A percentile compares a stretch with the other conserved stretches of the same genome.
Evolutionary conservation across 1,284 basidiomycete species (phyloP).

Genomic region (Leccinum griseonigrum): DNA sequence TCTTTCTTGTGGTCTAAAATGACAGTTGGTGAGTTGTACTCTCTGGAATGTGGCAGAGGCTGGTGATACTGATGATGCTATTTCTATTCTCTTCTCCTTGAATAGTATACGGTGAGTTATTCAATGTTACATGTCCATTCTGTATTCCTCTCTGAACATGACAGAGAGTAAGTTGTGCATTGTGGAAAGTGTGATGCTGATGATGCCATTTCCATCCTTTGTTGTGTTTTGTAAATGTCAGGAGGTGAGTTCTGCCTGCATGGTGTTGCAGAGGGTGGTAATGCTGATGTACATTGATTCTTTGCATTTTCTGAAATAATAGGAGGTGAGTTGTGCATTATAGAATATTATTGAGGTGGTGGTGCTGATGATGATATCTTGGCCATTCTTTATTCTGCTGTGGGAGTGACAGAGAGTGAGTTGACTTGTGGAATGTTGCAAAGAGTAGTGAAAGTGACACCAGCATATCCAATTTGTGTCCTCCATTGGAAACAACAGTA

Average conservation of each 20-base stretch:
- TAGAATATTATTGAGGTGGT: neutral
- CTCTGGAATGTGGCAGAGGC: neutral
- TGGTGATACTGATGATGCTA: neutral
- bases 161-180: neutral
- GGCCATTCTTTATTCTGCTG: neutral
- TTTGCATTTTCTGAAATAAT: neutral
- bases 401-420: neutral
- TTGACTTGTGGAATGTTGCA: neutral
- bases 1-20: neutral
- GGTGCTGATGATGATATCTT: neutral
- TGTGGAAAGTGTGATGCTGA: neutral
- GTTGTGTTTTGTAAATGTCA: neutral
- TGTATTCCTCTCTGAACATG: neutral
- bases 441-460: neutral
- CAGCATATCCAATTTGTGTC: neutral
- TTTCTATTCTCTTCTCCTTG: neutral
- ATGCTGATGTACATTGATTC: neutral
- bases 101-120: neutral
- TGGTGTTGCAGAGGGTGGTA: neutral
- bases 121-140: neutral
- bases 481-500: neutral
- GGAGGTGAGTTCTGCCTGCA: no score
- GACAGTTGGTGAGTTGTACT: neutral
- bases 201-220: neutral
- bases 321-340: neutral